Conservation (phyloP, 1,284 basidiomycete genomes). For the Retiboletus flavoniger region DNA sequence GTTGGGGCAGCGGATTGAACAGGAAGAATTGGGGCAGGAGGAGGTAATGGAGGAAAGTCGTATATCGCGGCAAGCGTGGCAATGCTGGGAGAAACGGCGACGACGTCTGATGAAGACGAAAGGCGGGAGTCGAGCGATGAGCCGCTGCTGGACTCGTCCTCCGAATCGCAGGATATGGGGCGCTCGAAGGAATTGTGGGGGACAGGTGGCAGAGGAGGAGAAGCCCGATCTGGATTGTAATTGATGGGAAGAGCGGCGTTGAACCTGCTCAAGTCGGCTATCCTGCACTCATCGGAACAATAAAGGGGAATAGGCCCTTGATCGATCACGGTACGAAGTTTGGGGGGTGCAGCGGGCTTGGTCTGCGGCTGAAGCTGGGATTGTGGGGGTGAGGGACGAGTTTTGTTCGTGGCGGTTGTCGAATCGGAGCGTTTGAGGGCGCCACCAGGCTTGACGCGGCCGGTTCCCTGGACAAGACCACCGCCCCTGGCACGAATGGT, state of each 20-base stretch:
- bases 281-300: slow-evolving; percentile 72
- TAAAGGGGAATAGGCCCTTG: slow-evolving; percentile 72
- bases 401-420: slow-evolving; percentile 15
- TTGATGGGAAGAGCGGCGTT: slow-evolving; percentile 44
- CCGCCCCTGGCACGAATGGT: slow-evolving; percentile 42
- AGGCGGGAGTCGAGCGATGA: slow-evolving; percentile 43
- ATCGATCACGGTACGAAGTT: slow-evolving; percentile 68
- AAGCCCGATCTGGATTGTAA: slow-evolving; percentile 45
- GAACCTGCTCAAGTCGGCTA: slow-evolving; percentile 50
- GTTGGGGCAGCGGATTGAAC: slow-evolving; percentile 25
- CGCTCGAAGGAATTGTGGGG: slow-evolving; percentile 40
- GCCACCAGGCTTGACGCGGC: slow-evolving; percentile 55
- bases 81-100: slow-evolving; percentile 42
- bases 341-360: slow-evolving; percentile 37
- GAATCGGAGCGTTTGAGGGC: slow-evolving; percentile 48
- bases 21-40: slow-evolving; percentile 42
- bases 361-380: slow-evolving; percentile 24
- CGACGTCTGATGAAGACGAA: slow-evolving; percentile 31
- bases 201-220: slow-evolving; percentile 40
- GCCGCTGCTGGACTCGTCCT: slow-evolving; percentile 42
- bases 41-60: slow-evolving; percentile 55
- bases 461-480: slow-evolving; percentile 62
- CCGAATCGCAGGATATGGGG: slow-evolving; percentile 34
- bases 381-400: slow-evolving; percentile 22
- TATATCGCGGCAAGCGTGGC: slow-evolving; percentile 53